Percentiles rank a stretch among this genome's conserved stretches.
Evolutionary conservation across 192 early-diverging fungal genomes (phyloP).

Genomic region (Funneliformis mosseae): DNA sequence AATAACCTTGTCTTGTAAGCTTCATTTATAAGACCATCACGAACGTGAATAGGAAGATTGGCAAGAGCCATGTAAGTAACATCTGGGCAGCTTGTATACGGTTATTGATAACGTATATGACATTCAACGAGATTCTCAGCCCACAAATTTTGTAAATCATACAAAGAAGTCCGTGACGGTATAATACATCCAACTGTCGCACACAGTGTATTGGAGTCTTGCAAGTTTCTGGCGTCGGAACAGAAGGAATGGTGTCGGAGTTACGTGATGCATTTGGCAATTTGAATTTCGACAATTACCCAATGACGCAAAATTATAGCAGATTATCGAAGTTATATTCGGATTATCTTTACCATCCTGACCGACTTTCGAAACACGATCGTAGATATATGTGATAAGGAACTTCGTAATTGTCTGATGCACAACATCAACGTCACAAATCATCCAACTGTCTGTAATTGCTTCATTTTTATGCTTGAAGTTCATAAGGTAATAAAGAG

Average conservation of each 20-base stretch:
- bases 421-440: background rate
- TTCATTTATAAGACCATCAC: background rate
- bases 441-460: background rate
- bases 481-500: background rate
- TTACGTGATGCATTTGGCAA: background rate
- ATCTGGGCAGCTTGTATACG: slow-evolving; percentile 12
- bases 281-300: background rate
- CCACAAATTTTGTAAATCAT: slow-evolving; percentile 7
- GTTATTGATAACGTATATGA: slow-evolving; percentile 28
- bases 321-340: slow-evolving; percentile 13
- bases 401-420: background rate
- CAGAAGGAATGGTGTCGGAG: slow-evolving; percentile 17
- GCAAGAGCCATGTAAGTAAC: background rate
- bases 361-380: background rate
- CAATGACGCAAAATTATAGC: background rate
- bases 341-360: background rate
- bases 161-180: background rate
- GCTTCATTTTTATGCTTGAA: too few species aligned
- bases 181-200: background rate
- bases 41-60: background rate
- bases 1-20: background rate
- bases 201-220: slow-evolving; percentile 24
- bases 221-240: background rate
- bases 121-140: slow-evolving; percentile 1
- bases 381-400: slow-evolving; percentile 17